Conservation (phyloP, 2,329 filamentous ascomycete species). For the Malbranchea cinnamomea region DNA sequence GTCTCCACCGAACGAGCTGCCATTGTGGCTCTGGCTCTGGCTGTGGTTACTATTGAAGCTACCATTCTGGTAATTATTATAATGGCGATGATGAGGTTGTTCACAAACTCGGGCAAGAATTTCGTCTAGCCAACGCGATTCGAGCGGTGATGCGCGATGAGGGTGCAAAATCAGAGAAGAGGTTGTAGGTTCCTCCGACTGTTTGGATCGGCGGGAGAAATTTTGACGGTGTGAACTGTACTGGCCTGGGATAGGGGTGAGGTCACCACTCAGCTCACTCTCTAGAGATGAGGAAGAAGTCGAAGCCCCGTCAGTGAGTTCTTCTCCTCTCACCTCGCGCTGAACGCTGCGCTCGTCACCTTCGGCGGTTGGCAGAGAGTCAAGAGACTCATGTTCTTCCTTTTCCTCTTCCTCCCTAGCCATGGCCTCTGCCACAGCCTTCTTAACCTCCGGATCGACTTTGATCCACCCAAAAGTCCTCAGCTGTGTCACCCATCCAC, state of each 20-base stretch:
- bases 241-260: constrained; percentile 21
- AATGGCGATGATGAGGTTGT: constrained; percentile 7
- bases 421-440: constrained; percentile 59
- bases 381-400: constrained; percentile 7
- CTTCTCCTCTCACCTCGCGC: constrained; percentile 3
- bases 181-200: constrained; percentile 12
- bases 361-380: constrained; percentile 2
- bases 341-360: not conserved
- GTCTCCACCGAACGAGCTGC: constrained; percentile 11
- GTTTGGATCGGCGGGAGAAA: not conserved
- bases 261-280: constrained; percentile 24
- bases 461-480: constrained; percentile 84
- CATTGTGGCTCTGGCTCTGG: constrained; percentile 2
- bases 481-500: constrained; percentile 86
- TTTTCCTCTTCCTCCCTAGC: constrained; percentile 48
- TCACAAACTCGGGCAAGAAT: constrained; percentile 27
- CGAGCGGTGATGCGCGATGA: constrained; percentile 60
- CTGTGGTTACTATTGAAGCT: not conserved
- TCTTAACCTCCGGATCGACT: constrained; percentile 67
- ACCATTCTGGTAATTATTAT: not conserved
- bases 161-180: constrained; percentile 64
- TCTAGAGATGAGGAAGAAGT: constrained; percentile 24
- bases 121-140: constrained; percentile 52
- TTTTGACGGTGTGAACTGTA: constrained; percentile 13
- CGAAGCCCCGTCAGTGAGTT: constrained; percentile 15